Percentiles rank a stretch among this genome's conserved stretches.
Conservation (phyloP, 73 alveolate species). For the Blepharisma japonicum region DNA sequence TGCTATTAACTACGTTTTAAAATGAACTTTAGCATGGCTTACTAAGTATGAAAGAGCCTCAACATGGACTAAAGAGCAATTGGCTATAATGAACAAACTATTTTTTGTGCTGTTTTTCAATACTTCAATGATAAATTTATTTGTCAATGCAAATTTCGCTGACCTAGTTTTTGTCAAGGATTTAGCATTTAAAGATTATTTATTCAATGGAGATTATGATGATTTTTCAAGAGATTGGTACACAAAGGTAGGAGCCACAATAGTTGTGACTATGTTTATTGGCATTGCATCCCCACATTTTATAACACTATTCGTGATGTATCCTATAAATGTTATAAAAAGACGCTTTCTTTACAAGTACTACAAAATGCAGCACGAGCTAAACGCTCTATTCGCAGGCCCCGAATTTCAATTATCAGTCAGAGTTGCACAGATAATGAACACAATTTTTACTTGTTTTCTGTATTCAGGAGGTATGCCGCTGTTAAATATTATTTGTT, state of each 20-base stretch:
- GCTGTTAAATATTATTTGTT: background rate
- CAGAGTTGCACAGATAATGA: background rate
- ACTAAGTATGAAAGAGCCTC: background rate
- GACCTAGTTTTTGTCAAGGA: background rate
- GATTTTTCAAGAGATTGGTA: constrained; percentile 30
- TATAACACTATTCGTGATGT: background rate
- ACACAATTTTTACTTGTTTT: constrained; percentile 1
- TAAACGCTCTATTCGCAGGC: background rate
- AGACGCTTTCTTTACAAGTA: background rate
- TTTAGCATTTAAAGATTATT: background rate
- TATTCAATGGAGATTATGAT: constrained; percentile 1
- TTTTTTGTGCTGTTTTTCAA: constrained; percentile 11
- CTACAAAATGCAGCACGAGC: background rate
- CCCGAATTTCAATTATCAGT: constrained; percentile 14
- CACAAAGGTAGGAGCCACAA: constrained; percentile 16
- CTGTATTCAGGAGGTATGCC: constrained; percentile 28
- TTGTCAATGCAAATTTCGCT: constrained; percentile 3
- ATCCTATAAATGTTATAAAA: background rate
- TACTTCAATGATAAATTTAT: background rate
- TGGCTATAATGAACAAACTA: background rate
- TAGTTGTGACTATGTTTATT: constrained; percentile 6
- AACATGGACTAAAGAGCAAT: background rate
- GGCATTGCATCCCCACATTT: constrained; percentile 14
- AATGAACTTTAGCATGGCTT: background rate
- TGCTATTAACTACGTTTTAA: background rate